Base-by-base conservation (phyloP, 352 stramenopile species). In the Phytophthora ramorum region DNA sequence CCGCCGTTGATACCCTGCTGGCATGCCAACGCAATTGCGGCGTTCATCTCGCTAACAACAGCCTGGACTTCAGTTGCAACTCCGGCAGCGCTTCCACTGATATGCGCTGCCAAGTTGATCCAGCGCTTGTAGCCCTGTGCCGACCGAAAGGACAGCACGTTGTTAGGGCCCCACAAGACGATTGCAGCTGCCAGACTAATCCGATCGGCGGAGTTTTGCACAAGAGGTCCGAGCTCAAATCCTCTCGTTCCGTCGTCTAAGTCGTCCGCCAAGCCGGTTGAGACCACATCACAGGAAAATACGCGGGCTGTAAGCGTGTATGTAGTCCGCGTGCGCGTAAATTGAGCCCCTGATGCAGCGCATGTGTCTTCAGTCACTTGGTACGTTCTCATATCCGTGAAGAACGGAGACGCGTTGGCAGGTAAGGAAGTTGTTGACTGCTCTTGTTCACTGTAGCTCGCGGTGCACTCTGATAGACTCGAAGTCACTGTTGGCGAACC, bases 241-340 rank as follows among this genome's bases (percentile, higher is more conserved):
- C 81, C 73, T 0, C 19, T 51, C 2, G 74, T 87, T 43, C 19
- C 54, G 13, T 85, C 80, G 7, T 79, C 74, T 20, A 69, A 22
- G 7, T 91, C 83, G 32, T 85, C 73, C 0, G 75, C 65, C 0
- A 91, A 53, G 4, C 81, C 63, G 0, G 81, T 88, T 9, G 78
- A 85, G 1, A 83, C 62, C 1, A 34, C 24, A 8, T 83, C 77
- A 37, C 80, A 90, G 3, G 80, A 84, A 52, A 73, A 90, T 4
- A 78, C 70, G 1, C 53, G 60, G 13, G 71, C 71, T 3, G 26
- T 44, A 7, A 79, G 40, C 2, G 72, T 57, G 34, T 76, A 91
- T 1, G 49, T 72, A 2, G 64, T 76, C 6, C 51, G 37, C 3
- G 59, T 83, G 1, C 58, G 46, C 0, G 76, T 85, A 53, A 79